Percentiles rank a stretch among this genome's conserved stretches.
These are phyloP conservation scores for Stemphylium lycopersici DNA, from an alignment of 2,329 filamentous ascomycete genomes.

Conservation along the genomic window DNA sequence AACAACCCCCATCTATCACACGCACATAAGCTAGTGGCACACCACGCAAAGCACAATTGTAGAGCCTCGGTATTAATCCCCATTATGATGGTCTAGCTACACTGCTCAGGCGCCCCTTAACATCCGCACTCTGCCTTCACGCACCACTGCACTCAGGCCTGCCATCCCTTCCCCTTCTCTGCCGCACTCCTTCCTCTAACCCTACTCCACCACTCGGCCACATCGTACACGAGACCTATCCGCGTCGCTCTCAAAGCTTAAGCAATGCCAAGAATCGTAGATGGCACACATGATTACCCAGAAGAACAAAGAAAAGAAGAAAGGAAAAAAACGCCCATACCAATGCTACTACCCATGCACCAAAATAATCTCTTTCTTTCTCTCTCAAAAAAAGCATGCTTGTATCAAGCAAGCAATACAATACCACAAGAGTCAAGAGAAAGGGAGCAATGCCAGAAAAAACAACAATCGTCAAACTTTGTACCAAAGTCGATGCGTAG, in stretches of 20 bases:
- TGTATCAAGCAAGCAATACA: background rate
- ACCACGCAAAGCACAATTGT: no score
- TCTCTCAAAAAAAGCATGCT: no score
- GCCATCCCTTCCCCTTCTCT: background rate
- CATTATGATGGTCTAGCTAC: no score
- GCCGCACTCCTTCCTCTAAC: background rate
- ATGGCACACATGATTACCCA: constrained; percentile 22
- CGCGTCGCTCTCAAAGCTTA: background rate
- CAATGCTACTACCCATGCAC: constrained; percentile 7
- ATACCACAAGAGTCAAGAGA: background rate
- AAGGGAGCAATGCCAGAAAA: background rate
- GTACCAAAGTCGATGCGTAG: constrained; percentile 16
- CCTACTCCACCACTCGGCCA: background rate
- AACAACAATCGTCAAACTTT: constrained; percentile 34
- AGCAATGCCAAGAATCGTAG: constrained; percentile 16
- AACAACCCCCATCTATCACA: no score
- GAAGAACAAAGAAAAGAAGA: constrained; percentile 13
- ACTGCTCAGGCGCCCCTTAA: no score
- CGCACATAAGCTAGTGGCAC: no score
- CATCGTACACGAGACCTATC: background rate
- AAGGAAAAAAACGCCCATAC: background rate
- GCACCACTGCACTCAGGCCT: background rate
- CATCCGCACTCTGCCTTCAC: no score
- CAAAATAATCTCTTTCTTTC: constrained; percentile 1
- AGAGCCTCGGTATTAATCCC: no score